These are phyloP conservation scores for Blastocladiella britannica DNA, from an alignment of 192 early-diverging fungal genomes.

Conservation along the genomic window DNA sequence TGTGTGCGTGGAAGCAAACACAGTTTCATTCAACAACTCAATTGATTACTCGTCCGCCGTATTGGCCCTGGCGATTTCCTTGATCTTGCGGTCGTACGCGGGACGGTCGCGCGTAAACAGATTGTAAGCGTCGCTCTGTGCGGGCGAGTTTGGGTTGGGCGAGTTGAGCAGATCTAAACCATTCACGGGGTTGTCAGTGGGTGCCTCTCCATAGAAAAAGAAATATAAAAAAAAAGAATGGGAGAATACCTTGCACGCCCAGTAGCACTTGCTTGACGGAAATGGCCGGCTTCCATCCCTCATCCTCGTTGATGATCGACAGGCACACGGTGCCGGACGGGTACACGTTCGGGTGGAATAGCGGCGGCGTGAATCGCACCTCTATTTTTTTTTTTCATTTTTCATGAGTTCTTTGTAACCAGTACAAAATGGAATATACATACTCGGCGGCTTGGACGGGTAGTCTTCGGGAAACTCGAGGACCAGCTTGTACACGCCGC, in stretches of 20 bases:
- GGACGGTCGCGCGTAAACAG: constrained; percentile 38
- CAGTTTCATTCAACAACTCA: neutral
- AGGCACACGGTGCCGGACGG: constrained; percentile 94
- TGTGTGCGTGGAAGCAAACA: no score
- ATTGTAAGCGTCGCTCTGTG: constrained; percentile 61
- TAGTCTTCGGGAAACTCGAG: constrained; percentile 77
- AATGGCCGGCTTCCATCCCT: constrained; percentile 87
- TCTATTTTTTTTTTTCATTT: no score
- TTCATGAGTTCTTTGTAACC: no score
- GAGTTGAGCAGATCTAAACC: constrained; percentile 52
- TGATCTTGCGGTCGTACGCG: constrained; percentile 31
- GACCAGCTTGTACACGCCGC: constrained; percentile 62
- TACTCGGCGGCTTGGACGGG: constrained; percentile 59
- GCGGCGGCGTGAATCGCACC: constrained; percentile 47
- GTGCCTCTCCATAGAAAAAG: neutral
- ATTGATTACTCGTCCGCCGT: constrained; percentile 1
- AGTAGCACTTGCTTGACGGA: constrained; percentile 92
- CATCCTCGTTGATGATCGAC: constrained; percentile 86
- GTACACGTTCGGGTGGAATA: constrained; percentile 92
- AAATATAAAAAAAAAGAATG: neutral
- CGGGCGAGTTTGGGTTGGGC: constrained; percentile 78
- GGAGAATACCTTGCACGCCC: constrained; percentile 43
- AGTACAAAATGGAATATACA: neutral
- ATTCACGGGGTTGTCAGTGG: constrained; percentile 1
- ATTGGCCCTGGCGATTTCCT: constrained; percentile 33